A percentile compares a stretch with the other conserved stretches of the same genome.
Evolutionary conservation across 202 grass and related monocot genomes (phyloP).

Genomic region (Panicum hallii): DNA sequence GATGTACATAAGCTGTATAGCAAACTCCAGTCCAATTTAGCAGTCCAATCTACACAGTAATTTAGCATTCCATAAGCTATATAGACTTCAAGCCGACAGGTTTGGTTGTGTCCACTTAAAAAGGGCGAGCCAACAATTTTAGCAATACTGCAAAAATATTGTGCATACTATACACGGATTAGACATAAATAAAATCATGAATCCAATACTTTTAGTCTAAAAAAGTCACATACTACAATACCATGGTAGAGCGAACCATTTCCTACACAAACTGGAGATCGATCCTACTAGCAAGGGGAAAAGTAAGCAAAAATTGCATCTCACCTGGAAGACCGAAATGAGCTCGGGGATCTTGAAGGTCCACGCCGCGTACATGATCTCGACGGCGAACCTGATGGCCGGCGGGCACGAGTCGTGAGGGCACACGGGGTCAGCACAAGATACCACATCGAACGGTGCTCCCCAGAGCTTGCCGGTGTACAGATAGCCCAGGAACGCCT

Average conservation of each 20-base stretch:
- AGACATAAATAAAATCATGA: neutral
- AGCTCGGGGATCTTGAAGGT: slow-evolving; percentile 84
- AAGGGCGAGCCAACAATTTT: neutral
- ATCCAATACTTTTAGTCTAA: slow-evolving; percentile 8
- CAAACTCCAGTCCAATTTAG: slow-evolving; percentile 4
- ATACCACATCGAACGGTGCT: slow-evolving; percentile 55
- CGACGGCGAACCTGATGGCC: slow-evolving; percentile 71
- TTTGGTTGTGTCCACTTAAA: neutral
- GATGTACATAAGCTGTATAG: neutral
- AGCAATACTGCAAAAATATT: neutral
- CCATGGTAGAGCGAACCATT: neutral
- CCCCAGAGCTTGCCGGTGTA: slow-evolving; percentile 87
- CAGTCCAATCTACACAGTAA: no score
- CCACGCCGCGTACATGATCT: slow-evolving; percentile 81
- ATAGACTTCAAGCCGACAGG: neutral
- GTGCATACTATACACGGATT: slow-evolving; percentile 10
- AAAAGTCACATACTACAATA: neutral
- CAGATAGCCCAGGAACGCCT: slow-evolving; percentile 70
- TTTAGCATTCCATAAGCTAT: no score
- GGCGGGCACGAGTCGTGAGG: slow-evolving; percentile 89
- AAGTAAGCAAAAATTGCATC: slow-evolving; percentile 11
- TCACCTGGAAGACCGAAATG: slow-evolving; percentile 87
- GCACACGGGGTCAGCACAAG: slow-evolving; percentile 74
- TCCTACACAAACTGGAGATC: neutral
- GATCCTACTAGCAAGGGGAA: neutral